A percentile compares a stretch with the other conserved stretches of the same genome.
Conservation (phyloP, 768 basidiomycete genomes). For the Tephrocybe sp. region DNA sequence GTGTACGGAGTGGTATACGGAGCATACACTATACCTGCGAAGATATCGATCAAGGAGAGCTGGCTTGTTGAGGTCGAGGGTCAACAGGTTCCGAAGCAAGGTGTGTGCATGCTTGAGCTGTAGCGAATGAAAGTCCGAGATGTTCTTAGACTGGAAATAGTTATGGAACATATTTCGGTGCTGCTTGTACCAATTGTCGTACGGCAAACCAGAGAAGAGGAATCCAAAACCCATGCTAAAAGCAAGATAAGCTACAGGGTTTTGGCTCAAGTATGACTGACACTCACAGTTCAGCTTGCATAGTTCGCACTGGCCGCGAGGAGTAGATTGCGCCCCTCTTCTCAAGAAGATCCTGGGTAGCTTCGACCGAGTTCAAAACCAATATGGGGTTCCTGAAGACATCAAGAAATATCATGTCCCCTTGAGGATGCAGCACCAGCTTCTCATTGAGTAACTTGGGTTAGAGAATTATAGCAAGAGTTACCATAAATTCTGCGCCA, state of each 20-base stretch:
- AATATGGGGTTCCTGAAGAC: constrained; percentile 17
- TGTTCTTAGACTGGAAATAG: constrained; percentile 20
- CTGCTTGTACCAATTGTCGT: constrained; percentile 23
- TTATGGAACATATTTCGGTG: constrained; percentile 23
- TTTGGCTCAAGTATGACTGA: no score
- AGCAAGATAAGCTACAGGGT: neutral
- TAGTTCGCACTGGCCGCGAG: constrained; percentile 20
- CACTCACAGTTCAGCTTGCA: constrained; percentile 13
- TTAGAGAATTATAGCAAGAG: no score
- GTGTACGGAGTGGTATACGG: no score
- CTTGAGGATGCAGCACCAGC: no score
- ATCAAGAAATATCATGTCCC: constrained; percentile 9
- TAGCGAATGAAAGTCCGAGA: constrained; percentile 18
- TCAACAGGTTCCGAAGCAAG: constrained; percentile 23
- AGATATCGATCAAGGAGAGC: constrained; percentile 23
- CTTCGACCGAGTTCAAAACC: constrained; percentile 30
- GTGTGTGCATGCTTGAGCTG: constrained; percentile 20
- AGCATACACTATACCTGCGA: constrained; percentile 20
- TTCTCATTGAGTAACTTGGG: no score
- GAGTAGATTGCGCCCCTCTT: constrained; percentile 46
- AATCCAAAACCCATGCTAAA: constrained; percentile 22
- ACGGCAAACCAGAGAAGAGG: constrained; percentile 21
- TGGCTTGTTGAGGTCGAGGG: constrained; percentile 15
- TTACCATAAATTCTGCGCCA: constrained; percentile 11
- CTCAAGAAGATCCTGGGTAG: constrained; percentile 42